Conservation (phyloP, 2,329 filamentous ascomycete genomes). For the Arthroderma uncinatum region DNA sequence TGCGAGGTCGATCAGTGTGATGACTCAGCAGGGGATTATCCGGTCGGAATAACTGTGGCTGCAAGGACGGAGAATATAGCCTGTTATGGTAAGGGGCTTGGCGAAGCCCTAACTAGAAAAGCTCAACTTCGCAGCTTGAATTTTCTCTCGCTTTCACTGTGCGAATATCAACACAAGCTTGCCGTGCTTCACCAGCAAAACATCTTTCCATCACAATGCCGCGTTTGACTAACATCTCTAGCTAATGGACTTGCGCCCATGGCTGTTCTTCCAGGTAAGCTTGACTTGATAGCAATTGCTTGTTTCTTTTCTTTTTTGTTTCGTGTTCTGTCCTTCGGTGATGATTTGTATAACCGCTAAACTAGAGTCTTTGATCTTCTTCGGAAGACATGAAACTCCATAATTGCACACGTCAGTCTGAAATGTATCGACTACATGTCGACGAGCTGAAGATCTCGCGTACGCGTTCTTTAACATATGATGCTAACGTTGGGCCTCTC, state of each 20-base stretch:
- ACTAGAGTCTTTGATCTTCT: constrained; percentile 95
- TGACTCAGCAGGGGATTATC: background rate
- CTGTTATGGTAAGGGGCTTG: background rate
- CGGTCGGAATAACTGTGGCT: background rate
- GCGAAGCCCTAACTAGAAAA: background rate
- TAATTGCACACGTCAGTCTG: constrained; percentile 87
- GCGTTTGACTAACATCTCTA: background rate
- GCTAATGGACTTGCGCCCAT: background rate
- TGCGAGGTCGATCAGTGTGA: background rate
- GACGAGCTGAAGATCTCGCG: background rate
- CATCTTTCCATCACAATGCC: background rate
- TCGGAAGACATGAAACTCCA: constrained; percentile 60
- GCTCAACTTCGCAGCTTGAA: background rate
- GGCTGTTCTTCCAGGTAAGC: constrained; percentile 19
- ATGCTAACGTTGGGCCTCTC: background rate
- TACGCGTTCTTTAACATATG: background rate
- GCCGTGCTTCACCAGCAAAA: background rate
- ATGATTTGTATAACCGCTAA: constrained; percentile 76
- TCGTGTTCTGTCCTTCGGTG: constrained; percentile 41
- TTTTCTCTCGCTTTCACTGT: constrained; percentile 1
- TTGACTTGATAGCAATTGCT: constrained; percentile 5
- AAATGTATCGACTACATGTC: constrained; percentile 26
- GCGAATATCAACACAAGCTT: background rate
- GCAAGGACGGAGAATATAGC: background rate
- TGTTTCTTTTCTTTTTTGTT: constrained; percentile 13